Evolutionary conservation across 2,329 filamentous ascomycete species (phyloP).

Genomic region (Orbilia brochopaga): DNA sequence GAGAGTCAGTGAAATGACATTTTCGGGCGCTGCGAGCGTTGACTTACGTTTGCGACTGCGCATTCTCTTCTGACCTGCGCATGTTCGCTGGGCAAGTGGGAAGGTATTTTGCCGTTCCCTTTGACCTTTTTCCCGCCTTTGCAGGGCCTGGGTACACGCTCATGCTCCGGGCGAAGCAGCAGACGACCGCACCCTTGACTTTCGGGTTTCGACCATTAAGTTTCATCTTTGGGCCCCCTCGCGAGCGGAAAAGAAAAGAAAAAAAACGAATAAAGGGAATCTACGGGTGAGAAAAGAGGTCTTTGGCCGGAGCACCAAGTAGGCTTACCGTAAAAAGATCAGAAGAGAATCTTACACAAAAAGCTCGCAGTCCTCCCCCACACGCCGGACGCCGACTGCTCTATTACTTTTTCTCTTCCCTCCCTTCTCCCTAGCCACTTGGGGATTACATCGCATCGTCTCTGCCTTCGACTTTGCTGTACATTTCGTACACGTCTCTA

Average conservation of each 20-base stretch:
- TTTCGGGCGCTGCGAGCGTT: conserved; percentile 28
- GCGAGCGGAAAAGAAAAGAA: conserved; percentile 37
- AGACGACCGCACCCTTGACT: conserved; percentile 48
- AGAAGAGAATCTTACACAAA: conserved; percentile 39
- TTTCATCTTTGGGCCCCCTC: conserved; percentile 51
- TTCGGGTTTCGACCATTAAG: conserved; percentile 48
- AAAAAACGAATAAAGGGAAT: conserved; percentile 22
- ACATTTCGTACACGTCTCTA: conserved; percentile 34
- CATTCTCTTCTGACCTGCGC: conserved; percentile 27
- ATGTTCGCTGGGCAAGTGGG: conserved; percentile 37
- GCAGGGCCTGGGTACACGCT: conserved; percentile 48
- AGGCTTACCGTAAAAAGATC: conserved; percentile 31
- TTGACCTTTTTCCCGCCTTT: conserved; percentile 42
- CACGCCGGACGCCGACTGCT: conserved; percentile 47
- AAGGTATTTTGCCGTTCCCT: conserved; percentile 51
- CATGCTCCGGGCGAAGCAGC: conserved; percentile 46
- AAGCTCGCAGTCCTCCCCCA: conserved; percentile 47
- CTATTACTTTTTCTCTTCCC: conserved; percentile 44
- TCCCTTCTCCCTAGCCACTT: conserved; percentile 24
- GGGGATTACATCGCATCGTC: conserved; percentile 34
- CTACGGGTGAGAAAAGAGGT: conserved; percentile 42
- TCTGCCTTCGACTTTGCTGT: conserved; percentile 44
- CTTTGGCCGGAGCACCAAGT: conserved; percentile 43
- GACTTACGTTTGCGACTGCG: conserved; percentile 30
- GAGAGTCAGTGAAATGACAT: conserved; percentile 34